Evolutionary conservation across 345 rosid genomes (phyloP).

Genomic region (Boechera divaricarpa): DNA sequence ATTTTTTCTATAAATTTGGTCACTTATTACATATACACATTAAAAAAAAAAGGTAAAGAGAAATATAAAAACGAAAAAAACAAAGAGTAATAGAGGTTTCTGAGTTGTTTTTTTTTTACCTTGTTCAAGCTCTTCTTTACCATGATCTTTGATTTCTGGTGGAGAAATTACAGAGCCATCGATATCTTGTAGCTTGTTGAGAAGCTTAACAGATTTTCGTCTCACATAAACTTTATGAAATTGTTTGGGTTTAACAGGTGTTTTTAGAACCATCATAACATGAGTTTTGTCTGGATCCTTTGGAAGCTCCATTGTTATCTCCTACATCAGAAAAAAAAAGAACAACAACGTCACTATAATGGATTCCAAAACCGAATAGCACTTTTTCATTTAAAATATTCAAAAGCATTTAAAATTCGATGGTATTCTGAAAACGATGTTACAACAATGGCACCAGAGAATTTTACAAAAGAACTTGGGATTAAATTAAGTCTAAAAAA

Average conservation of each 20-base stretch:
- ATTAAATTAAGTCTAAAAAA: neutral
- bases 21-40: neutral
- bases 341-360: neutral
- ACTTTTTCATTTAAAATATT: neutral
- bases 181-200: neutral
- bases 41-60: no score
- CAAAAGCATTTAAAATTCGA: neutral
- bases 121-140: neutral
- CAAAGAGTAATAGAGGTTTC: neutral
- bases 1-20: neutral
- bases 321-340: neutral
- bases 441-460: neutral
- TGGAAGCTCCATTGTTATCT: conserved; percentile 6
- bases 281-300: no score
- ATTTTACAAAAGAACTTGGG: neutral
- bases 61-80: neutral
- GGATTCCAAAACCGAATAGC: neutral
- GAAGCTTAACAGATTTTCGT: neutral
- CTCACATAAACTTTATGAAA: conserved; percentile 14
- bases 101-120: neutral
- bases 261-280: neutral
- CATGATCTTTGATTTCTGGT: neutral
- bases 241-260: conserved; percentile 11
- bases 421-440: neutral
- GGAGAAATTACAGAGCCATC: neutral